These are phyloP conservation scores for Diplotaxis tenuifolia DNA, from an alignment of 345 rosid species.

Conservation along the genomic window DNA sequence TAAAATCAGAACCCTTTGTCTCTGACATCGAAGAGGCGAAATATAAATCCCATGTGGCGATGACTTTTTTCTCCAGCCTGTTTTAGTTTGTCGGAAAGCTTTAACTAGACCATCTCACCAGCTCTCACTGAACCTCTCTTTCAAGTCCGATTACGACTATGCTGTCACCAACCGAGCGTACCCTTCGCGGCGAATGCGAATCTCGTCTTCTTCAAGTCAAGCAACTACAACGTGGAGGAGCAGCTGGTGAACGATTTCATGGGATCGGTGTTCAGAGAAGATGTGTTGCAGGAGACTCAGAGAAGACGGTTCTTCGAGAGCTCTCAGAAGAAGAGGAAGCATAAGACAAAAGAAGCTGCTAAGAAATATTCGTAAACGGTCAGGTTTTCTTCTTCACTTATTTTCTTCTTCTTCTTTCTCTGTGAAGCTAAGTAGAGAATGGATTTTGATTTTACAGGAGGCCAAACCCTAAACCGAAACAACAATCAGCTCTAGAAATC, in stretches of 20 bases:
- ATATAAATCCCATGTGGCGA: too few relatives aligned
- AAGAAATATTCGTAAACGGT: constrained; percentile 65
- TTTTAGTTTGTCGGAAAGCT: too few relatives aligned
- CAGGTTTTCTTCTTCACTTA: not conserved
- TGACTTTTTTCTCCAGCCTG: too few relatives aligned
- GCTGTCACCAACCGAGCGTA: constrained; percentile 33
- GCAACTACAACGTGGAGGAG: constrained; percentile 74
- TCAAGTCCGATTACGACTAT: not conserved
- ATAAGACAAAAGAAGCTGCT: constrained; percentile 71
- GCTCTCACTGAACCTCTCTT: constrained; percentile 4
- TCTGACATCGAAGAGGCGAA: too few relatives aligned
- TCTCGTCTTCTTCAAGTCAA: constrained; percentile 50
- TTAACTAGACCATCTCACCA: not conserved
- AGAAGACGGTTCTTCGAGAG: constrained; percentile 60
- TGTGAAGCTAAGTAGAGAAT: not conserved
- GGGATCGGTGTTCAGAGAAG: constrained; percentile 71
- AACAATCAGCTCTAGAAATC: constrained; percentile 4
- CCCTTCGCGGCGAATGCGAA: constrained; percentile 62
- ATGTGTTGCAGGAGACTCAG: constrained; percentile 69
- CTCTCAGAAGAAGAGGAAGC: constrained; percentile 60
- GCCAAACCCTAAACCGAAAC: constrained; percentile 20
- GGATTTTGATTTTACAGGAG: constrained; percentile 13
- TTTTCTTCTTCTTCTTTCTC: not conserved
- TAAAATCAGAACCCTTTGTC: too few relatives aligned
- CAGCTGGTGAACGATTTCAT: constrained; percentile 63